Conservation (phyloP, 306 rosid genomes). For the Betula pendula region DNA sequence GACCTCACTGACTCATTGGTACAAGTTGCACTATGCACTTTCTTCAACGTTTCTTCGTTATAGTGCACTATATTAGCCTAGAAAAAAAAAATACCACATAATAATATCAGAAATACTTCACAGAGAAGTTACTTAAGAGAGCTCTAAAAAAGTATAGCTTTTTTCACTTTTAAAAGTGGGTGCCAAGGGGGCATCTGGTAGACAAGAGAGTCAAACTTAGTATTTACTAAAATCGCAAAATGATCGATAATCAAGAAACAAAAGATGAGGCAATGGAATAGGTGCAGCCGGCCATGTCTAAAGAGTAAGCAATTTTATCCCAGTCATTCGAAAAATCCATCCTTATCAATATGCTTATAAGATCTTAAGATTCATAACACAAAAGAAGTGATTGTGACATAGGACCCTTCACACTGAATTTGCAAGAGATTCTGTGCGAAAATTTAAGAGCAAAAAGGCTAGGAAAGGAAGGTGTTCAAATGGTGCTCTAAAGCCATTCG, state of each 20-base stretch:
- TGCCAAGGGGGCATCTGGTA: background rate
- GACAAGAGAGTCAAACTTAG: background rate
- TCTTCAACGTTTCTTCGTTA: conserved; percentile 71
- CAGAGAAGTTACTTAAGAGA: background rate
- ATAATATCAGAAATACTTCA: conserved; percentile 25
- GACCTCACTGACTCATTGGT: conserved; percentile 52
- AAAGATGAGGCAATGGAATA: background rate
- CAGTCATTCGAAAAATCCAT: background rate
- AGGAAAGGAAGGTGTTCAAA: too few relatives aligned
- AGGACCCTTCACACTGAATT: too few relatives aligned
- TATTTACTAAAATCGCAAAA: background rate
- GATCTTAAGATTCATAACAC: too few relatives aligned
- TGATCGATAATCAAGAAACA: background rate
- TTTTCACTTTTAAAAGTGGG: background rate
- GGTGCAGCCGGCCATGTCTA: background rate
- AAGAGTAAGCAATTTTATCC: background rate
- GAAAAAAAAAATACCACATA: conserved; percentile 25
- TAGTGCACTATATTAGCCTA: conserved; percentile 83
- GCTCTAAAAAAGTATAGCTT: background rate
- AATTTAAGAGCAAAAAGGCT: too few relatives aligned
- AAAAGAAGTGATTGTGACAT: too few relatives aligned
- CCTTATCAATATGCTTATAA: background rate
- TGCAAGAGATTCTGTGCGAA: too few relatives aligned
- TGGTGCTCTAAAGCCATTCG: too few relatives aligned
- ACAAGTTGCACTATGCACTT: conserved; percentile 62